These are phyloP conservation scores for Waltiozyma solani DNA, from an alignment of 1,139 yeast genomes.

Conservation along the genomic window DNA sequence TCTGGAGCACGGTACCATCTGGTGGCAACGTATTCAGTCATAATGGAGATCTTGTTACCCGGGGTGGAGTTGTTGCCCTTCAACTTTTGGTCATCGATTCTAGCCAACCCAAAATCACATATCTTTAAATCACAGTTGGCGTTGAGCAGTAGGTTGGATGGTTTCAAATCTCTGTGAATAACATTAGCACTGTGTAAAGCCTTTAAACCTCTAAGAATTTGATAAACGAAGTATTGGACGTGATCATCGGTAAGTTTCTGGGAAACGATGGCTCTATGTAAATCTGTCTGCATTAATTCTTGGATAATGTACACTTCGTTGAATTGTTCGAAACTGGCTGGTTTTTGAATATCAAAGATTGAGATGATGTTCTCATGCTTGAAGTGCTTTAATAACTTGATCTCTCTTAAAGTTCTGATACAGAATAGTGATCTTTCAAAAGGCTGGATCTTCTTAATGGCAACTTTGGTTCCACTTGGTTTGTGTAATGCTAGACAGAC, in stretches of 20 bases:
- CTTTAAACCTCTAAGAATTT: conserved; percentile 52
- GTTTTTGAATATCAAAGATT: conserved; percentile 80
- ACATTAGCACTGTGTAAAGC: conserved; percentile 59
- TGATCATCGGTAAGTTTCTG: conserved; percentile 52
- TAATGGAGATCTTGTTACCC: conserved; percentile 32
- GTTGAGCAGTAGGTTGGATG: conserved; percentile 74
- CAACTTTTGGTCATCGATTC: conserved; percentile 71
- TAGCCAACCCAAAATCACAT: conserved; percentile 89
- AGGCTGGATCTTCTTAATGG: conserved; percentile 88
- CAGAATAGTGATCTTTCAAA: conserved; percentile 82
- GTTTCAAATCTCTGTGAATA: conserved; percentile 85
- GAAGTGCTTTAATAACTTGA: conserved; percentile 79
- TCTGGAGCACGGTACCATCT: conserved; percentile 80
- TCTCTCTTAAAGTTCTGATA: conserved; percentile 81
- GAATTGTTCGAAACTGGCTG: conserved; percentile 54
- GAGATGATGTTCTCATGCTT: conserved; percentile 92
- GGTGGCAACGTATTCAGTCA: conserved; percentile 73
- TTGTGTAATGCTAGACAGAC: conserved; percentile 86
- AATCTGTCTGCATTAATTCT: conserved; percentile 64
- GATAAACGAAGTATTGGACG: conserved; percentile 58
- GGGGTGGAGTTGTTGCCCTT: conserved; percentile 47
- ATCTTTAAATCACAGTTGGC: conserved; percentile 88
- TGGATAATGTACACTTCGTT: conserved; percentile 63
- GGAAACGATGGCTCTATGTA: conserved; percentile 45
- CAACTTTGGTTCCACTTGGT: conserved; percentile 68